Conservation (phyloP, 202 grass and related monocot genomes). For the Eragrostis tef region DNA sequence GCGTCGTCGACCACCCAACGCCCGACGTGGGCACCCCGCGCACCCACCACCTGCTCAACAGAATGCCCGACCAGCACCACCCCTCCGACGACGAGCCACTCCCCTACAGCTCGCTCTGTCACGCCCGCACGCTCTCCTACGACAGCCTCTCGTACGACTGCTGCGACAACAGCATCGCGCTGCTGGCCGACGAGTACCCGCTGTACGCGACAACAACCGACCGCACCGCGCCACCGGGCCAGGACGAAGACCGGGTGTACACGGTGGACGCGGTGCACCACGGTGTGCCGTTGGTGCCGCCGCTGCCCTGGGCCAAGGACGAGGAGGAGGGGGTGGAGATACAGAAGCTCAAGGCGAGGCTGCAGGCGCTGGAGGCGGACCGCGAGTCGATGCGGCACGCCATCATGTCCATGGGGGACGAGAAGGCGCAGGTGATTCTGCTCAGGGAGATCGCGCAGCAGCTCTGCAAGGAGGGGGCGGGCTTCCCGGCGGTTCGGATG, state of each 20-base stretch:
- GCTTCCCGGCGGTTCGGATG: neutral
- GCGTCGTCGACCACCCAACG: neutral
- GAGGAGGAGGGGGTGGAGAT: conserved; percentile 61
- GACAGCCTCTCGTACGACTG: conserved; percentile 10
- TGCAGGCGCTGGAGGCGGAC: conserved; percentile 82
- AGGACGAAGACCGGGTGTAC: conserved; percentile 65
- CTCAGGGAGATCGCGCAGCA: conserved; percentile 78
- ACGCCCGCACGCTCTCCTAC: conserved; percentile 35
- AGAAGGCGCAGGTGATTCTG: conserved; percentile 75
- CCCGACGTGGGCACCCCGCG: conserved; percentile 53
- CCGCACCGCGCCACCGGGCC: conserved; percentile 14
- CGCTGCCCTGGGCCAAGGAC: conserved; percentile 46
- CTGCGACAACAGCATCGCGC: neutral
- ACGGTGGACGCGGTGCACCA: conserved; percentile 70
- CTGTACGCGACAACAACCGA: conserved; percentile 28
- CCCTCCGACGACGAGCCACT: conserved; percentile 36
- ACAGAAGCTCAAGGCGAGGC: conserved; percentile 59
- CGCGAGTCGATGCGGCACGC: conserved; percentile 81
- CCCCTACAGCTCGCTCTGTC: conserved; percentile 23
- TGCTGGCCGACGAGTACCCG: conserved; percentile 58
- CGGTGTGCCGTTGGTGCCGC: conserved; percentile 32
- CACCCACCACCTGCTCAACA: conserved; percentile 59
- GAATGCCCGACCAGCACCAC: conserved; percentile 28
- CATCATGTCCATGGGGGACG: conserved; percentile 73
- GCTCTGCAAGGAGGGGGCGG: conserved; percentile 51